phyloP scores from a whole-genome alignment of 2,329 filamentous ascomycete genomes.

The Xylaria sp. region DNA sequence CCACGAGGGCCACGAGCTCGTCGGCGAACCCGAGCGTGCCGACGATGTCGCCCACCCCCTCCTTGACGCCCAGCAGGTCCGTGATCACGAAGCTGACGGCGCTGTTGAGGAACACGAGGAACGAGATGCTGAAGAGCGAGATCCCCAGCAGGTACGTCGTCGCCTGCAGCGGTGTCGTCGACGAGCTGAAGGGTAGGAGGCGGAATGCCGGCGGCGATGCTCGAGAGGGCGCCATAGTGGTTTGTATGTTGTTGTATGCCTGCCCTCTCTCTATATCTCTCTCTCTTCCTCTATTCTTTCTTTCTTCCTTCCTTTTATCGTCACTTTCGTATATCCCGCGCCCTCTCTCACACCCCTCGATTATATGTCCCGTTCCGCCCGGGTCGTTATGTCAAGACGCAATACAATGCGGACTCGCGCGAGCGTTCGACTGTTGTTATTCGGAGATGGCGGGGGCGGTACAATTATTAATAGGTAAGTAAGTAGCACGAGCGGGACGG shows the following conservation, averaged over 20 bases:
- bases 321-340: neutral
- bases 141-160: constrained; percentile 82
- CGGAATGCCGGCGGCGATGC: constrained; percentile 42
- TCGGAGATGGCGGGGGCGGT: constrained; percentile 9
- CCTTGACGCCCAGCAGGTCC: constrained; percentile 78
- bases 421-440: constrained; percentile 1
- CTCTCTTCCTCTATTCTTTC: neutral
- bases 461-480: neutral
- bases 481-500: neutral
- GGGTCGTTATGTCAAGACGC: neutral
- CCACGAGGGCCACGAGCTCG: constrained; percentile 82
- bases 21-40: constrained; percentile 87
- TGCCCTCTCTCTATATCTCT: neutral
- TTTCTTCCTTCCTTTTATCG: neutral
- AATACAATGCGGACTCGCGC: neutral
- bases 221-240: constrained; percentile 31
- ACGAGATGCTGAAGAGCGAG: constrained; percentile 86
- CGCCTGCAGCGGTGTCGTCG: constrained; percentile 70
- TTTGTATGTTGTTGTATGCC: neutral
- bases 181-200: constrained; percentile 66
- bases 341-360: neutral
- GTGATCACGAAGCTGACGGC: constrained; percentile 86
- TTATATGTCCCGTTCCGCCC: neutral
- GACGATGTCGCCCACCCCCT: constrained; percentile 80
- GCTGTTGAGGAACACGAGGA: constrained; percentile 90